phyloP scores from a whole-genome alignment of 1,284 basidiomycete species.

The Singerocomus inundabilis region DNA sequence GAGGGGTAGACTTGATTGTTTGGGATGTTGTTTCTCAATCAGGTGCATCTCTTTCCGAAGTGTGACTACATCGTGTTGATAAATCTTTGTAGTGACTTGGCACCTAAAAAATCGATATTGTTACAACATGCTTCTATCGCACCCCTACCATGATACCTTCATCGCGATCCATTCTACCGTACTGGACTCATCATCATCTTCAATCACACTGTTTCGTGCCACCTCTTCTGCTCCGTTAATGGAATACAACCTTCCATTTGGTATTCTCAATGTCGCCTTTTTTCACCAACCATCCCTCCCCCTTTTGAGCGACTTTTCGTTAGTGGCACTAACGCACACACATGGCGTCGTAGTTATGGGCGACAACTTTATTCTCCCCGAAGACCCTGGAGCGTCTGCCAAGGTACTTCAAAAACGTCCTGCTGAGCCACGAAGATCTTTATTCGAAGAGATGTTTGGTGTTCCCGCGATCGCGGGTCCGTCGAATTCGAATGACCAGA shows the following conservation, averaged over 20 bases:
- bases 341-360: conserved; percentile 68
- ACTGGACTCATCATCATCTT: conserved; percentile 30
- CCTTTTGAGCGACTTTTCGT: conserved; percentile 41
- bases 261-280: conserved; percentile 50
- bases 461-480: conserved; percentile 53
- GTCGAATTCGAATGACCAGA: conserved; percentile 15
- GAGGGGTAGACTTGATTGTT: conserved; percentile 55
- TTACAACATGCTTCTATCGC: conserved; percentile 49
- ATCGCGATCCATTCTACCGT: conserved; percentile 48
- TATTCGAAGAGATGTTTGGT: conserved; percentile 88
- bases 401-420: conserved; percentile 42
- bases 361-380: conserved; percentile 44
- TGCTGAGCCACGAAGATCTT: conserved; percentile 46
- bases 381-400: conserved; percentile 43
- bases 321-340: conserved; percentile 64
- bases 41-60: conserved; percentile 44
- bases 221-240: conserved; percentile 44
- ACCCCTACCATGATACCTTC: conserved; percentile 58
- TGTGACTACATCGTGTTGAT: conserved; percentile 4
- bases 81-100: conserved; percentile 55
- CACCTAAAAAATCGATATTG: conserved; percentile 40
- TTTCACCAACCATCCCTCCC: conserved; percentile 39
- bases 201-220: conserved; percentile 48
- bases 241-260: conserved; percentile 56
- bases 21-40: conserved; percentile 81